phyloP scores from a whole-genome alignment of 352 stramenopile species.

The Globisporangium megalacanthum region DNA sequence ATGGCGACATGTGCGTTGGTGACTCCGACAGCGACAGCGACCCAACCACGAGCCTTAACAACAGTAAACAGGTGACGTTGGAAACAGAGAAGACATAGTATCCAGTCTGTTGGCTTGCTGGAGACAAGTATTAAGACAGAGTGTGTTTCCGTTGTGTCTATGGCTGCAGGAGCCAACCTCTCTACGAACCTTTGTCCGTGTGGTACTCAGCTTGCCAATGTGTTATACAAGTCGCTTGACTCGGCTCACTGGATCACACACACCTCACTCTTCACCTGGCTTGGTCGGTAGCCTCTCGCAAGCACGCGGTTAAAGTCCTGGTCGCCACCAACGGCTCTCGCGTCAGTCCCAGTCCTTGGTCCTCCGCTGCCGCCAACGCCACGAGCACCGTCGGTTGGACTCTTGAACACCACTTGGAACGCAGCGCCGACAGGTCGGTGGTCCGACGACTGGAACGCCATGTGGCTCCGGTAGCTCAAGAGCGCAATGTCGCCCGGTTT shows the following conservation, averaged over 20 bases:
- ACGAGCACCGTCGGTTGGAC: not conserved
- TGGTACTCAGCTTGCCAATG: too few species aligned
- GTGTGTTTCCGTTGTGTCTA: too few species aligned
- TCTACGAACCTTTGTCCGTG: too few species aligned
- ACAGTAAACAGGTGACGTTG: too few species aligned
- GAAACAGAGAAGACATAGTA: too few species aligned
- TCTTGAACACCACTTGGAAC: conserved; percentile 54
- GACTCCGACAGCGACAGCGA: too few species aligned
- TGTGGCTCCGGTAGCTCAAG: conserved; percentile 61
- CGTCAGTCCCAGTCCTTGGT: not conserved
- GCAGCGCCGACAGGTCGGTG: conserved; percentile 62
- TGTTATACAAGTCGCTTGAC: too few species aligned
- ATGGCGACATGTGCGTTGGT: too few species aligned
- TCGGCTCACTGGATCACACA: conserved; percentile 24
- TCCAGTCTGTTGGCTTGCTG: too few species aligned
- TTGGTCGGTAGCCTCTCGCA: conserved; percentile 23
- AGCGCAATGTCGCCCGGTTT: conserved; percentile 45
- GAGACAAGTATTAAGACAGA: too few species aligned
- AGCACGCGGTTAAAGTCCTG: conserved; percentile 20
- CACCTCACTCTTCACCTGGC: conserved; percentile 34
- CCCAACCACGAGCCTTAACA: too few species aligned
- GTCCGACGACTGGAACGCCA: conserved; percentile 65
- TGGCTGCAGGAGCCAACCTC: too few species aligned
- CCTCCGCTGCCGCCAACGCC: not conserved
- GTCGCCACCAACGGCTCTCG: not conserved